phyloP scores from a whole-genome alignment of 768 basidiomycete genomes.

The Lepiota venenata region DNA sequence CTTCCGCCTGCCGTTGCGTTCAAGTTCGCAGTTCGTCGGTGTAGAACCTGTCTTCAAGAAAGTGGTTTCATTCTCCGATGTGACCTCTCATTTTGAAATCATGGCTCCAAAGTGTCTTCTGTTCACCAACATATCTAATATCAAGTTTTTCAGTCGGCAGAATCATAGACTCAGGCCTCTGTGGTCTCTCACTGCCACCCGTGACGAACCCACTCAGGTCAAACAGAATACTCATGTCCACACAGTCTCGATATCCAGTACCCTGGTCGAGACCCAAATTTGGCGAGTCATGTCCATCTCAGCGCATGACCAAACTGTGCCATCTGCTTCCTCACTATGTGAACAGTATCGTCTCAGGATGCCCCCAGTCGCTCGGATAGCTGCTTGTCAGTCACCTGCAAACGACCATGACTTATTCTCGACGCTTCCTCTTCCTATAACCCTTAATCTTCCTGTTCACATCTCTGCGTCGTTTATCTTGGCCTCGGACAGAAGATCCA shows the following conservation, averaged over 20 bases:
- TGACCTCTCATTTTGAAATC: conserved; percentile 28
- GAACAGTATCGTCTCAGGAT: conserved; percentile 24
- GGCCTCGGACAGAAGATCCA: conserved; percentile 41
- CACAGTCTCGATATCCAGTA: conserved; percentile 15
- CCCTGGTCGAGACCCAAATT: not conserved
- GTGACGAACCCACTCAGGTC: conserved; percentile 2
- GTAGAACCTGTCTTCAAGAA: conserved; percentile 18
- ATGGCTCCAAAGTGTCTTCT: conserved; percentile 35
- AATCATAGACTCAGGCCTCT: conserved; percentile 5
- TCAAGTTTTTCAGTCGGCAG: conserved; percentile 24
- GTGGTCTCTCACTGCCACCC: conserved; percentile 24
- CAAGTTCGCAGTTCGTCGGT: conserved; percentile 17
- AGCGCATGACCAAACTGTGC: conserved; percentile 8
- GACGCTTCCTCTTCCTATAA: conserved; percentile 37
- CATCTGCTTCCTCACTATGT: not conserved
- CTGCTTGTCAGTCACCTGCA: conserved; percentile 16
- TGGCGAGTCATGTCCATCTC: conserved; percentile 13
- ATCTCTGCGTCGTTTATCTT: conserved; percentile 44
- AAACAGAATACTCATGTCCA: not conserved
- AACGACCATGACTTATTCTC: conserved; percentile 34
- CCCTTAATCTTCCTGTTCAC: conserved; percentile 41
- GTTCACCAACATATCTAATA: conserved; percentile 34
- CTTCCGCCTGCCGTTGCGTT: conserved; percentile 43
- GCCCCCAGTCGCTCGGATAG: conserved; percentile 30
- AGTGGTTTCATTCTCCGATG: conserved; percentile 18